These are phyloP conservation scores for Neofusicoccum parvum DNA, from an alignment of 2,329 filamentous ascomycete genomes.

Conservation along the genomic window DNA sequence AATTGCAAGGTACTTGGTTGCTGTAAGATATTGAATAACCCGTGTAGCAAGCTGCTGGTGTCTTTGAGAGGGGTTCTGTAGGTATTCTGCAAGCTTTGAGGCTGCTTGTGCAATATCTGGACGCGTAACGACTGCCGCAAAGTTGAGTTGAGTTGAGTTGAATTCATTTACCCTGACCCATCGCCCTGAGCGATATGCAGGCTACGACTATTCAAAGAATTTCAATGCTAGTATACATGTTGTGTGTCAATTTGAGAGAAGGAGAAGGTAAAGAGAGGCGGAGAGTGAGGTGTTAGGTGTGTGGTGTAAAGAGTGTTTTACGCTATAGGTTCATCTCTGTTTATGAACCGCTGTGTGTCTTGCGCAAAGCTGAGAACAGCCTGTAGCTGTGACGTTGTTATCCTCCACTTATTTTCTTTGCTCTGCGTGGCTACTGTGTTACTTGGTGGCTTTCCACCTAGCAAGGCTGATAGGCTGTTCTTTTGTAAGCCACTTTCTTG, in stretches of 20 bases:
- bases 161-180: background rate
- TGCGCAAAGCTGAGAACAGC: background rate
- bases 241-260: background rate
- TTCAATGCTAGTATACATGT: background rate
- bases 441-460: too few species aligned
- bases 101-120: constrained; percentile 22
- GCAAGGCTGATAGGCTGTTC: too few species aligned
- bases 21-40: constrained; percentile 22
- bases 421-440: too few species aligned
- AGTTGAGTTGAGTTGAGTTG: background rate
- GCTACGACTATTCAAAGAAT: background rate
- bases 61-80: constrained; percentile 25
- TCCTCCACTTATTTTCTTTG: background rate
- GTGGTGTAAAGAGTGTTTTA: background rate
- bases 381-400: background rate
- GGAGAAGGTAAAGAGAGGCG: background rate
- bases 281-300: background rate
- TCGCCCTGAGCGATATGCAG: background rate
- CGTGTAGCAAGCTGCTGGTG: constrained; percentile 25
- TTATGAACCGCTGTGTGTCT: background rate
- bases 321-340: background rate
- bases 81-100: constrained; percentile 24
- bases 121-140: too few species aligned
- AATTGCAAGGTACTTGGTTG: constrained; percentile 19
- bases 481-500: too few species aligned